Conservation (phyloP, 2,329 filamentous ascomycete species). For the Blastomyces parvus region DNA sequence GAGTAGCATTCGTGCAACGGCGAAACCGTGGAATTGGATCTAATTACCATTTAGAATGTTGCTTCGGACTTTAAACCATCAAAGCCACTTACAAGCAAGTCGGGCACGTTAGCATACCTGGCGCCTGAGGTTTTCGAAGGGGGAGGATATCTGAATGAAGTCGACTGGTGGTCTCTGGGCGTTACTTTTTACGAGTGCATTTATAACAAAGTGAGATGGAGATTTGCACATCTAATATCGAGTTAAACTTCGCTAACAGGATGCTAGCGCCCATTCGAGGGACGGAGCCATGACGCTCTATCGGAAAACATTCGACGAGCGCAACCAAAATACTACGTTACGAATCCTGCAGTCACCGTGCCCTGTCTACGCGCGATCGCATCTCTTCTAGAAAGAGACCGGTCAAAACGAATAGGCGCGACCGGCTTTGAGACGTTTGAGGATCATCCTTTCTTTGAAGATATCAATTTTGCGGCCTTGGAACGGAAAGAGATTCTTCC, state of each 20-base stretch:
- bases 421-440: constrained; percentile 75
- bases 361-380: constrained; percentile 83
- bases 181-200: constrained; percentile 99
- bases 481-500: constrained; percentile 83
- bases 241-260: constrained; percentile 24
- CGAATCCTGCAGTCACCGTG: constrained; percentile 78
- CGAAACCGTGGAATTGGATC: background rate
- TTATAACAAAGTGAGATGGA: constrained; percentile 73
- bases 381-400: constrained; percentile 70
- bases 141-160: constrained; percentile 76
- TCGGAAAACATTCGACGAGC: constrained; percentile 72
- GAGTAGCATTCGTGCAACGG: constrained; percentile 29
- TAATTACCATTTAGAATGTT: constrained; percentile 60
- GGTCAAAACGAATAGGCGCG: constrained; percentile 70
- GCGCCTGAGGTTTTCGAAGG: constrained; percentile 92
- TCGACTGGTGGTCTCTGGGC: constrained; percentile 97
- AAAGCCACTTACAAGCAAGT: constrained; percentile 84
- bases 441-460: constrained; percentile 78
- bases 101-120: constrained; percentile 88
- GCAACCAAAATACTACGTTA: constrained; percentile 81
- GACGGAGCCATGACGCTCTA: constrained; percentile 70
- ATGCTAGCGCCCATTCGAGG: constrained; percentile 77
- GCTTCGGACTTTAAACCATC: constrained; percentile 83
- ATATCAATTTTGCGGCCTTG: constrained; percentile 72
- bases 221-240: background rate